phyloP scores from a whole-genome alignment of 2,329 filamentous ascomycete species.

The Clonostachys byssicola region DNA sequence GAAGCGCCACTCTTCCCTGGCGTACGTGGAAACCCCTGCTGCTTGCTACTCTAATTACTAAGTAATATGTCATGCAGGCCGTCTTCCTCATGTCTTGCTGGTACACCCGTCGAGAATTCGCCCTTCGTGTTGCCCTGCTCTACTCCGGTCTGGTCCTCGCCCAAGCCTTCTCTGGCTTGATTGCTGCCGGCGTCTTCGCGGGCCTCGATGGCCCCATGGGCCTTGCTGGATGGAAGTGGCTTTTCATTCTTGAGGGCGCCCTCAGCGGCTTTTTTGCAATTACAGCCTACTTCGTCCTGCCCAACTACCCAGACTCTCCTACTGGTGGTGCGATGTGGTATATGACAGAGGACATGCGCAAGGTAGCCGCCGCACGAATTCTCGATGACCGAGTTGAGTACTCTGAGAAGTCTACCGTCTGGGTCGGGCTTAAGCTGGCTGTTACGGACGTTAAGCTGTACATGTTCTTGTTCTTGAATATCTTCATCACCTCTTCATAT shows the following conservation, averaged over 20 bases:
- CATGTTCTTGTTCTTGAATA: conserved; percentile 2
- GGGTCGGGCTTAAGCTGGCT: conserved; percentile 1
- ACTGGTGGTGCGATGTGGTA: conserved; percentile 5
- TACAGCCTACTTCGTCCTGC: conserved; percentile 3
- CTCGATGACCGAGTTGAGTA: conserved; percentile 1
- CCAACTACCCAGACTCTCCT: conserved; percentile 3
- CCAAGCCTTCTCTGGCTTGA: conserved; percentile 60
- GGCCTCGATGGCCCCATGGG: conserved; percentile 48
- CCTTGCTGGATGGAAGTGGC: conserved; percentile 61
- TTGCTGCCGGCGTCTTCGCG: conserved; percentile 55
- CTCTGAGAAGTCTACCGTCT: neutral
- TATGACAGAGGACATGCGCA: conserved; percentile 4
- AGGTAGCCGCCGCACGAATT: neutral
- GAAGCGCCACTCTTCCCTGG: conserved; percentile 48
- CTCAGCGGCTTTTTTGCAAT: conserved; percentile 30
- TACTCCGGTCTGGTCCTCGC: conserved; percentile 54
- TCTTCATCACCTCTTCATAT: neutral
- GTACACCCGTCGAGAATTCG: conserved; percentile 49
- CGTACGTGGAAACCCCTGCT: neutral
- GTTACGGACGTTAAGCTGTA: neutral
- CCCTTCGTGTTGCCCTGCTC: conserved; percentile 53
- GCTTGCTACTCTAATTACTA: neutral
- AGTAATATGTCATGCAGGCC: conserved; percentile 8
- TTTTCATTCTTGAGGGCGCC: conserved; percentile 65
- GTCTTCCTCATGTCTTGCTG: conserved; percentile 50